These are phyloP conservation scores for Aleurites moluccanus DNA, from an alignment of 441 rosid genomes.

Conservation along the genomic window DNA sequence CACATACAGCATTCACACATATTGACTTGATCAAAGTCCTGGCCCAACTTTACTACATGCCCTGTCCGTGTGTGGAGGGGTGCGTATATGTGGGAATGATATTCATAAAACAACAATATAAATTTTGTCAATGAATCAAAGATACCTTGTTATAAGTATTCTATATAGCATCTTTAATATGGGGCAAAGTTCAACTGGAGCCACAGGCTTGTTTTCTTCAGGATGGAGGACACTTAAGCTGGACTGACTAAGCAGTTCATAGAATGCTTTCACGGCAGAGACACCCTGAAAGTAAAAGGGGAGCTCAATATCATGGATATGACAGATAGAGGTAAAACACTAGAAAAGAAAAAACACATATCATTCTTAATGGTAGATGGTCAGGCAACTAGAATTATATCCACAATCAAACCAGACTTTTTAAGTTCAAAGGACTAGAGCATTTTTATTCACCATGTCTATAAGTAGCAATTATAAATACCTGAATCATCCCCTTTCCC, in stretches of 20 bases:
- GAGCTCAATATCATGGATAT: not conserved
- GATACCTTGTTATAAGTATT: conserved; percentile 58
- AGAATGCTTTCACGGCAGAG: conserved; percentile 72
- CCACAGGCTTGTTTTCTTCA: conserved; percentile 61
- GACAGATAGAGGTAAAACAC: not conserved
- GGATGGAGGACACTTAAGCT: conserved; percentile 65
- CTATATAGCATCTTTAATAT: conserved; percentile 61
- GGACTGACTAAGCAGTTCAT: conserved; percentile 59
- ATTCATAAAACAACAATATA: not conserved
- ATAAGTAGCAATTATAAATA: conserved; percentile 21
- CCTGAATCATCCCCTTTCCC: conserved; percentile 64
- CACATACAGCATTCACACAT: too few species aligned
- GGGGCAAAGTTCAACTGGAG: conserved; percentile 81
- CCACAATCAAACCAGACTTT: conserved; percentile 28
- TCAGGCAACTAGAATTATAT: not conserved
- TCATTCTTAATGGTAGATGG: not conserved
- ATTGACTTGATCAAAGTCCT: not conserved
- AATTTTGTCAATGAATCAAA: not conserved
- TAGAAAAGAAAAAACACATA: not conserved
- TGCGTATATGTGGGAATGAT: not conserved
- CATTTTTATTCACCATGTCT: conserved; percentile 32
- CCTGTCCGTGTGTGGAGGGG: not conserved
- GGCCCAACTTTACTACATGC: not conserved
- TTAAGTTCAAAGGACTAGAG: conserved; percentile 25
- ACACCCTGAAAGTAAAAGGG: conserved; percentile 52